Percentiles rank a stretch among this genome's conserved stretches.
These are phyloP conservation scores for Amphicarpaea edgeworthii DNA, from an alignment of 306 rosid species.

Conservation along the genomic window DNA sequence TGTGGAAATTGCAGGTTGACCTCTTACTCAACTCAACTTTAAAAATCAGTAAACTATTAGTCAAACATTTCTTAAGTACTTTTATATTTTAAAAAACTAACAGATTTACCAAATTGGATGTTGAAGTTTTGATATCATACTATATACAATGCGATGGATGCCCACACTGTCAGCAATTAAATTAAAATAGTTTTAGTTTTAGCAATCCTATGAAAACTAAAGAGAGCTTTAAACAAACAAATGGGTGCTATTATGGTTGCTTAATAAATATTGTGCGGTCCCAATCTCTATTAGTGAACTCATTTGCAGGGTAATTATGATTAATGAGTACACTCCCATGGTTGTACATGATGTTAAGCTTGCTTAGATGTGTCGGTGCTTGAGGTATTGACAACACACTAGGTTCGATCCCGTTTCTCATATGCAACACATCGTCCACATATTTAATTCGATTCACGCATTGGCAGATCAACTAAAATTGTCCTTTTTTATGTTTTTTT, in stretches of 20 bases:
- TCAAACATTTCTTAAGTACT: background rate
- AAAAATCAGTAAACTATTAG: background rate
- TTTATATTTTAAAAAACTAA: no score
- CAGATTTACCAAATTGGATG: no score
- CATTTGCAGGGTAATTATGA: slow-evolving; percentile 55
- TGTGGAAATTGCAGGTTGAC: no score
- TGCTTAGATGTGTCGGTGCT: slow-evolving; percentile 37
- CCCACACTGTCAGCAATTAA: background rate
- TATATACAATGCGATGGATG: background rate
- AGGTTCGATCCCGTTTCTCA: background rate
- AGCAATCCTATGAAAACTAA: slow-evolving; percentile 10
- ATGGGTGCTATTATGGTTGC: slow-evolving; percentile 62
- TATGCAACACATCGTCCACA: slow-evolving; percentile 18
- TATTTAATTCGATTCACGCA: background rate
- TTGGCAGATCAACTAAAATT: background rate
- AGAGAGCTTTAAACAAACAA: slow-evolving; percentile 42
- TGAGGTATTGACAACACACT: background rate
- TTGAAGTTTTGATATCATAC: background rate
- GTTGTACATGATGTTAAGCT: slow-evolving; percentile 55
- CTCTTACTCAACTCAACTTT: background rate
- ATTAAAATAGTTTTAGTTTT: no score
- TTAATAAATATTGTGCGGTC: slow-evolving; percentile 61
- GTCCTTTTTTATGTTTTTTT: background rate
- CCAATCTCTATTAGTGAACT: slow-evolving; percentile 51
- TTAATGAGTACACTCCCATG: slow-evolving; percentile 49